A percentile compares a stretch with the other conserved stretches of the same genome.
Conservation (phyloP, 768 basidiomycete genomes). For the Phaeotremella fagi region DNA sequence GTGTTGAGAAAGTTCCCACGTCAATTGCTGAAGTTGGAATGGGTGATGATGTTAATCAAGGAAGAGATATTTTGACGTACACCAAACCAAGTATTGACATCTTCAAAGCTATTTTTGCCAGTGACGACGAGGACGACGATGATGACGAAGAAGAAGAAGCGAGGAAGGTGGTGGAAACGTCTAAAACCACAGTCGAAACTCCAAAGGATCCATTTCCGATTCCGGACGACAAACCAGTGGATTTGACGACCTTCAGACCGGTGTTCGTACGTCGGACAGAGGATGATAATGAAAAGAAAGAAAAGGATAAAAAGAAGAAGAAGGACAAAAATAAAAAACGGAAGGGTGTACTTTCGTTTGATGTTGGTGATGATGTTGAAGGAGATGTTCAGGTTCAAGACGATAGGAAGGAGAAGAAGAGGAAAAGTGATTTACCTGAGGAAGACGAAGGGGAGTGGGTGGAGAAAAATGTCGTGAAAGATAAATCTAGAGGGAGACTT, state of each 20-base stretch:
- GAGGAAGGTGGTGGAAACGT: slow-evolving; percentile 3
- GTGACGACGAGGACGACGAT: slow-evolving; percentile 81
- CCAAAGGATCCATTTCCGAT: slow-evolving; percentile 13
- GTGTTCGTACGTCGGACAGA: slow-evolving; percentile 59
- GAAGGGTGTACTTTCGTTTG: slow-evolving; percentile 67
- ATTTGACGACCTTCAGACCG: slow-evolving; percentile 76
- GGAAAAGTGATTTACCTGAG: slow-evolving; percentile 9
- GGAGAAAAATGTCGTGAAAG: slow-evolving; percentile 37
- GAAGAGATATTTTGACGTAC: slow-evolving; percentile 80
- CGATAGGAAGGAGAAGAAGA: slow-evolving; percentile 39
- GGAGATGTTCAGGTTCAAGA: slow-evolving; percentile 59
- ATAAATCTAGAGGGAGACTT: slow-evolving; percentile 56
- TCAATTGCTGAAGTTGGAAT: slow-evolving; percentile 72
- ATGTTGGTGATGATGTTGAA: slow-evolving; percentile 51
- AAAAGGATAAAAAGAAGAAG: slow-evolving; percentile 52
- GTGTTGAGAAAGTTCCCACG: slow-evolving; percentile 21
- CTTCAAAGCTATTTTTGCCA: slow-evolving; percentile 97
- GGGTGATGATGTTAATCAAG: slow-evolving; percentile 88
- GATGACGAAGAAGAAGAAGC: slow-evolving; percentile 56
- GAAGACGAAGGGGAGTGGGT: slow-evolving; percentile 40
- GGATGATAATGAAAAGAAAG: neutral
- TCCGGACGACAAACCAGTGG: slow-evolving; percentile 49
- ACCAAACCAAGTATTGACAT: slow-evolving; percentile 82
- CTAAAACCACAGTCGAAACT: slow-evolving; percentile 1
- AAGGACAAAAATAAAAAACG: slow-evolving; percentile 52